A percentile compares a stretch with the other conserved stretches of the same genome.
phyloP scores from a whole-genome alignment of 148 eudicot genomes.

The Pouteria glomerata region DNA sequence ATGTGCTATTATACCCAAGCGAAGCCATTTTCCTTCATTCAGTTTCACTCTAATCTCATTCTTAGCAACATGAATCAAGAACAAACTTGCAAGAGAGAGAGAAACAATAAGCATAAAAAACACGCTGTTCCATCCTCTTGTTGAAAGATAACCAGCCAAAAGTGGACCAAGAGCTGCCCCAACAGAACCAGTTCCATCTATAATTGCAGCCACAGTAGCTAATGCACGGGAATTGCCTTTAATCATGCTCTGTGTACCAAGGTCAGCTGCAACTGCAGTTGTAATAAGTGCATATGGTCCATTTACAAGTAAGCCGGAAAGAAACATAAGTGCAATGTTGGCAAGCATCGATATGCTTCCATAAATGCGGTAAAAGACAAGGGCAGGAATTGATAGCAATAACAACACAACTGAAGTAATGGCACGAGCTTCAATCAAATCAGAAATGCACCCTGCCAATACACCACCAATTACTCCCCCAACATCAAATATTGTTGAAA shows the following conservation, averaged over 20 bases:
- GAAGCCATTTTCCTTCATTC: slow-evolving; percentile 44
- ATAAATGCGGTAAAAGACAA: slow-evolving; percentile 59
- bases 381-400: slow-evolving; percentile 65
- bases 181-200: slow-evolving; percentile 91
- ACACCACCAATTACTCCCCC: slow-evolving; percentile 92
- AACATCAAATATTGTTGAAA: slow-evolving; percentile 79
- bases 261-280: slow-evolving; percentile 89
- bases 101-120: slow-evolving; percentile 79
- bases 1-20: slow-evolving; percentile 17
- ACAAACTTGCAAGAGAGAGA: slow-evolving; percentile 48
- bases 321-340: slow-evolving; percentile 60
- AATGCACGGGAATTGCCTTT: slow-evolving; percentile 76
- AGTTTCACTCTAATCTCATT: slow-evolving; percentile 55
- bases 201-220: slow-evolving; percentile 90
- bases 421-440: slow-evolving; percentile 75
- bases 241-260: slow-evolving; percentile 67
- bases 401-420: slow-evolving; percentile 61
- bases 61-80: slow-evolving; percentile 58
- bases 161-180: slow-evolving; percentile 99
- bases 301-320: slow-evolving; percentile 75
- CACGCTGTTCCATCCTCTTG: slow-evolving; percentile 86
- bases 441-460: slow-evolving; percentile 69
- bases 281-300: slow-evolving; percentile 94
- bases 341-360: slow-evolving; percentile 69
- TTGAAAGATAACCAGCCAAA: slow-evolving; percentile 83